These are phyloP conservation scores for Eutrema yunnanense DNA, from an alignment of 345 rosid species.

Conservation along the genomic window DNA sequence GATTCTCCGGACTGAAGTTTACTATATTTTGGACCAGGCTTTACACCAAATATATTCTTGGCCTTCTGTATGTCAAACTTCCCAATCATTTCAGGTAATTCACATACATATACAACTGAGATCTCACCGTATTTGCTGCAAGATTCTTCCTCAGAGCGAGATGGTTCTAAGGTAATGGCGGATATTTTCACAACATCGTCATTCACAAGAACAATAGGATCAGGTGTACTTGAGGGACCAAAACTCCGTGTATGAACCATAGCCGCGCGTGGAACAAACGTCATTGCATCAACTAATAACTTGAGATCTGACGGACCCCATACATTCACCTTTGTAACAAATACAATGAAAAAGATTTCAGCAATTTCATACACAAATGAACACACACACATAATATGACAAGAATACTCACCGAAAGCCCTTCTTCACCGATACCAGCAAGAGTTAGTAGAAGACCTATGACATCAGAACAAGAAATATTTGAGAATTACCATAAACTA, in stretches of 20 bases:
- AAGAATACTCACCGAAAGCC: slow-evolving; percentile 65
- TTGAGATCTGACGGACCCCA: slow-evolving; percentile 99
- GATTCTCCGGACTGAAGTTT: slow-evolving; percentile 77
- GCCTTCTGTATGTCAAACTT: slow-evolving; percentile 80
- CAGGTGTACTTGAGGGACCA: slow-evolving; percentile 47
- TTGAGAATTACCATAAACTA: neutral
- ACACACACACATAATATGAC: neutral
- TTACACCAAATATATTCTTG: slow-evolving; percentile 59
- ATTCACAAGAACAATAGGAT: slow-evolving; percentile 57
- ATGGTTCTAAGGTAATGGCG: slow-evolving; percentile 54
- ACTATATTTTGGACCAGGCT: slow-evolving; percentile 74
- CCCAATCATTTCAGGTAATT: slow-evolving; percentile 79
- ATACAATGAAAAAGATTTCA: neutral
- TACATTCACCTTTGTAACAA: slow-evolving; percentile 60
- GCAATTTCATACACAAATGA: neutral
- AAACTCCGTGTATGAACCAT: slow-evolving; percentile 90
- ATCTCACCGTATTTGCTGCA: slow-evolving; percentile 57
- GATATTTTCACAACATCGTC: slow-evolving; percentile 86
- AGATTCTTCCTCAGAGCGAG: slow-evolving; percentile 30
- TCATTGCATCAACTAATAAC: slow-evolving; percentile 84
- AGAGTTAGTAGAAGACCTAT: slow-evolving; percentile 81
- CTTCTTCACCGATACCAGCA: slow-evolving; percentile 94
- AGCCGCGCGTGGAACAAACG: slow-evolving; percentile 89
- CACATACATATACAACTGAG: slow-evolving; percentile 84
- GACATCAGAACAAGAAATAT: neutral